Evolutionary conservation across 352 stramenopile species (phyloP).

Genomic region (Globisporangium rhizosaccharum): DNA sequence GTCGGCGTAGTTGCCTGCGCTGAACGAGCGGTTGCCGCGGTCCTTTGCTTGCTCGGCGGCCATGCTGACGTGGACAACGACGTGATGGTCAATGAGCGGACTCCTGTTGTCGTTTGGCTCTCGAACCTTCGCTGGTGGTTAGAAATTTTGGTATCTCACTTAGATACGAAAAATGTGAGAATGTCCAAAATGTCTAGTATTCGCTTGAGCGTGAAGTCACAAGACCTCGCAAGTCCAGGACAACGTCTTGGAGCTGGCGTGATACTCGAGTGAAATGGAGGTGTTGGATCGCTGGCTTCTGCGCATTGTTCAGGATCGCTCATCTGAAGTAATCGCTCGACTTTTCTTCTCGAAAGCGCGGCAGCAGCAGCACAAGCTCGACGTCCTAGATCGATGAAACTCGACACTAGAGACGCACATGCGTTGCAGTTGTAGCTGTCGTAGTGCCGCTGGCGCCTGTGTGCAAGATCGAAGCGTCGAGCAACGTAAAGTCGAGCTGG

Average conservation of each 20-base stretch:
- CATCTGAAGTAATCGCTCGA: no score
- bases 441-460: background rate
- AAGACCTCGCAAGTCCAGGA: no score
- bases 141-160: no score
- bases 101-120: background rate
- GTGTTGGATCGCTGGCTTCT: background rate
- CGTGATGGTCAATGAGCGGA: background rate
- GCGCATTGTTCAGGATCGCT: no score
- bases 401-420: background rate
- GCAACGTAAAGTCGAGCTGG: conserved; percentile 2
- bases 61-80: conserved; percentile 25
- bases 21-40: conserved; percentile 79
- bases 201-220: no score
- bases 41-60: conserved; percentile 85
- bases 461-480: background rate
- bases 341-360: no score
- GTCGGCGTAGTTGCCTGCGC: conserved; percentile 57
- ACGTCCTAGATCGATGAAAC: background rate
- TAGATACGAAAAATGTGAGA: no score
- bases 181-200: no score
- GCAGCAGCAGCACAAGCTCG: no score
- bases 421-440: background rate
- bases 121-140: conserved; percentile 8
- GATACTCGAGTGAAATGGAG: background rate
- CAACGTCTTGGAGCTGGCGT: no score